phyloP scores from a whole-genome alignment of 768 basidiomycete species.

The Kwoniella dendrophila region DNA sequence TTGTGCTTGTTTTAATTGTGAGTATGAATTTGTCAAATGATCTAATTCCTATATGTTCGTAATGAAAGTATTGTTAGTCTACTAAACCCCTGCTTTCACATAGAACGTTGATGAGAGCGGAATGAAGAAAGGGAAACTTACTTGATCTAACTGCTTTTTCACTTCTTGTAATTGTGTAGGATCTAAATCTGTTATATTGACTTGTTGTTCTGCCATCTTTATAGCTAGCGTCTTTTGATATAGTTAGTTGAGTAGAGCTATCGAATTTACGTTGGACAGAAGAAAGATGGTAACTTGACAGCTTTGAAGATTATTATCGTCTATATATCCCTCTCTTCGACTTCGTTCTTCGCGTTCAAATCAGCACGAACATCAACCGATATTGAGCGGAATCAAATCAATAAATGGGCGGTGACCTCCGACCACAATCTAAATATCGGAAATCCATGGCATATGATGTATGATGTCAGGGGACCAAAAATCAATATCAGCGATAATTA shows the following conservation, averaged over 20 bases:
- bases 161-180: constrained; percentile 84
- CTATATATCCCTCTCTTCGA: no score
- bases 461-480: not conserved
- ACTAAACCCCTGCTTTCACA: no score
- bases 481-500: not conserved
- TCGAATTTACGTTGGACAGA: no score
- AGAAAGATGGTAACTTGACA: no score
- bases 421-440: no score
- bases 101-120: not conserved
- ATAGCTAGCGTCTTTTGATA: not conserved
- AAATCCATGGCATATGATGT: no score
- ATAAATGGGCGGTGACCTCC: not conserved
- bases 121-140: constrained; percentile 54
- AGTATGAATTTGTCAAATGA: constrained; percentile 87
- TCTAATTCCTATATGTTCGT: constrained; percentile 71
- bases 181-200: constrained; percentile 81
- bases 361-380: no score
- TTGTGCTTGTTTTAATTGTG: constrained; percentile 89
- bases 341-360: no score
- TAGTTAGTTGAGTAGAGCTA: no score
- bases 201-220: constrained; percentile 63
- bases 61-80: not conserved
- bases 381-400: constrained; percentile 13
- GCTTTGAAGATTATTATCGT: no score
- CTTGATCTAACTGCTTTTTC: constrained; percentile 88